These are phyloP conservation scores for Raphanus sativus DNA, from an alignment of 345 rosid species.

Conservation along the genomic window DNA sequence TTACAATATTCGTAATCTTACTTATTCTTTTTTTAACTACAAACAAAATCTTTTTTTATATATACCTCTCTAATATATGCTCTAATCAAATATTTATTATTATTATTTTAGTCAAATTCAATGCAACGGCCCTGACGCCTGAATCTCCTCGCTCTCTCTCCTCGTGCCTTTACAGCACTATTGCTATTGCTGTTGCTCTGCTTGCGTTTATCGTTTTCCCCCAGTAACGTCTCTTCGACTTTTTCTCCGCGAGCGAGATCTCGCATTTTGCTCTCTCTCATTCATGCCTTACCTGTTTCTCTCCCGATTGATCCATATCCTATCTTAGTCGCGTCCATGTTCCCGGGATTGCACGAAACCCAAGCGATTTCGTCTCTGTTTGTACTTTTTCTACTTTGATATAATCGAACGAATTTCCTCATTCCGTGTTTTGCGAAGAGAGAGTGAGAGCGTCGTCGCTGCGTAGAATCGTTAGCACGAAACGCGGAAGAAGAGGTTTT, in stretches of 20 bases:
- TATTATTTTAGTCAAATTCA: slow-evolving; percentile 25
- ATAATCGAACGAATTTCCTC: not conserved
- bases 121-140: slow-evolving; percentile 34
- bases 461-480: not conserved
- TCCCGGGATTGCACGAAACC: not conserved
- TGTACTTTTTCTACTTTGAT: not conserved
- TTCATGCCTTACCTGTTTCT: not conserved
- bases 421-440: not conserved
- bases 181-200: slow-evolving; percentile 9
- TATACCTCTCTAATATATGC: slow-evolving; percentile 6
- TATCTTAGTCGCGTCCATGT: not conserved
- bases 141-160: not conserved
- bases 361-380: slow-evolving; percentile 23
- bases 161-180: slow-evolving; percentile 30
- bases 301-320: not conserved
- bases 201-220: slow-evolving; percentile 30
- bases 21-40: not conserved
- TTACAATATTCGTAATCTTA: slow-evolving; percentile 2
- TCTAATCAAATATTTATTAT: not conserved
- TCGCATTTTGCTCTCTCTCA: not conserved
- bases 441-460: not conserved
- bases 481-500: not conserved
- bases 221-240: slow-evolving; percentile 18
- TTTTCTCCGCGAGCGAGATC: not conserved
- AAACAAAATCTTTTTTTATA: slow-evolving; percentile 9